Evolutionary conservation across 2,329 filamentous ascomycete species (phyloP).

Genomic region (Monilinia fructigena): DNA sequence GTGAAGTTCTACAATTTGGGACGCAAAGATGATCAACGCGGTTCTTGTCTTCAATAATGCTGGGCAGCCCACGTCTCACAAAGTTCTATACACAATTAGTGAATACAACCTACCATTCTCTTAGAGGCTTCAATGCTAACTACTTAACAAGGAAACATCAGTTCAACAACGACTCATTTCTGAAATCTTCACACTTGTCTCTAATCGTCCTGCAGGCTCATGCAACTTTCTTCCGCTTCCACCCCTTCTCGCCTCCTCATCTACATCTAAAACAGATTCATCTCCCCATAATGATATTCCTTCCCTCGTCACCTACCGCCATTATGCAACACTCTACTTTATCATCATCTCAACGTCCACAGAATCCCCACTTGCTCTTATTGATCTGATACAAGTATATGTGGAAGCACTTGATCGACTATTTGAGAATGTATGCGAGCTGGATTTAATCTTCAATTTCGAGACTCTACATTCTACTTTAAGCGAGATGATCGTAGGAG

Average conservation of each 20-base stretch:
- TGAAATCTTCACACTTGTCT: conserved; percentile 95
- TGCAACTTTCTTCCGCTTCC: conserved; percentile 94
- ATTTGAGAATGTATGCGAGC: conserved; percentile 97
- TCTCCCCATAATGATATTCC: conserved; percentile 80
- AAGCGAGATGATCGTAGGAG: conserved; percentile 92
- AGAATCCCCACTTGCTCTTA: conserved; percentile 89
- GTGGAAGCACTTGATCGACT: conserved; percentile 92
- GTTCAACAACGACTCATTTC: conserved; percentile 96
- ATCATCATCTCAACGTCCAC: conserved; percentile 97
- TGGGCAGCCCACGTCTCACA: conserved; percentile 91
- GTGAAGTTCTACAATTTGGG: not conserved
- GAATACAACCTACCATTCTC: conserved; percentile 34
- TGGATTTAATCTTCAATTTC: conserved; percentile 97
- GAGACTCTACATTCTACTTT: conserved; percentile 91
- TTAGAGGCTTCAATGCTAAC: conserved; percentile 23
- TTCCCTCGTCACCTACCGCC: conserved; percentile 93
- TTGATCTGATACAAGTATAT: conserved; percentile 97
- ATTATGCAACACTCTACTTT: conserved; percentile 98
- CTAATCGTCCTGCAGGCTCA: conserved; percentile 83
- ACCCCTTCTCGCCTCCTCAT: conserved; percentile 60
- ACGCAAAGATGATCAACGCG: conserved; percentile 83
- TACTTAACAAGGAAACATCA: conserved; percentile 73
- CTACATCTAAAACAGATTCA: conserved; percentile 66
- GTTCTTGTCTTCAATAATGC: conserved; percentile 99
- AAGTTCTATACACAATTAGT: conserved; percentile 99